A percentile compares a stretch with the other conserved stretches of the same genome.
phyloP scores from a whole-genome alignment of 495 filamentous ascomycete species.

The Penicillium coffeae region DNA sequence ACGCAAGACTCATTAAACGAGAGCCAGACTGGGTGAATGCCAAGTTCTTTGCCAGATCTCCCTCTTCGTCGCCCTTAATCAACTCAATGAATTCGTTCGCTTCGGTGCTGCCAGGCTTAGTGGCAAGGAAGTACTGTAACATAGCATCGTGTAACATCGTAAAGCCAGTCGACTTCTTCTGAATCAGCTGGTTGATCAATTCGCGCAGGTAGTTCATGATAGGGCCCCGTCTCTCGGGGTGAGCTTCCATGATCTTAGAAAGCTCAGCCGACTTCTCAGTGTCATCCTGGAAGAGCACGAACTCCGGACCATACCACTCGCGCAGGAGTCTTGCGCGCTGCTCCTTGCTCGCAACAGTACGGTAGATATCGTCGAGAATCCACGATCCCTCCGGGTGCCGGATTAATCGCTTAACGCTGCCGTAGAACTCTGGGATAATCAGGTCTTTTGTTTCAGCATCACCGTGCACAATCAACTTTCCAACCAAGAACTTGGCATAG shows the following conservation, averaged over 20 bases:
- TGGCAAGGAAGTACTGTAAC: constrained; percentile 90
- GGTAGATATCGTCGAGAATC: constrained; percentile 96
- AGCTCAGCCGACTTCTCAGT: constrained; percentile 56
- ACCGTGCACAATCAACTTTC: constrained; percentile 87
- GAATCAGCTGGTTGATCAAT: constrained; percentile 81
- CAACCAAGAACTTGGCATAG: constrained; percentile 95
- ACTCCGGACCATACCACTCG: constrained; percentile 97
- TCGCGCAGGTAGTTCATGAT: constrained; percentile 82
- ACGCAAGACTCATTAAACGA: constrained; percentile 69
- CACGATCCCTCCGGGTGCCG: constrained; percentile 94
- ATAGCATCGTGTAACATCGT: constrained; percentile 96
- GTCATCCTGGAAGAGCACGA: constrained; percentile 70
- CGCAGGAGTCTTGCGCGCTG: constrained; percentile 81
- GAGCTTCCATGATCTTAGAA: constrained; percentile 62
- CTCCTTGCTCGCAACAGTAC: constrained; percentile 72
- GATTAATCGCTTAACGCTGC: constrained; percentile 83
- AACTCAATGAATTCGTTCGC: constrained; percentile 83
- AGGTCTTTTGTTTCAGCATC: constrained; percentile 78
- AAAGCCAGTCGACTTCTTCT: constrained; percentile 94
- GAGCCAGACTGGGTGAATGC: constrained; percentile 91
- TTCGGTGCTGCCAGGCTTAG: constrained; percentile 70
- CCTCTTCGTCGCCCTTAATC: constrained; percentile 83
- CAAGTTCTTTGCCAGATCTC: constrained; percentile 86
- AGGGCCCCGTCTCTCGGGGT: constrained; percentile 78
- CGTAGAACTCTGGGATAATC: constrained; percentile 92